Evolutionary conservation across 2,329 filamentous ascomycete species (phyloP), one percentile per base, ranked within the genome.

Genomic region (Penicillium brevicompactum): DNA sequence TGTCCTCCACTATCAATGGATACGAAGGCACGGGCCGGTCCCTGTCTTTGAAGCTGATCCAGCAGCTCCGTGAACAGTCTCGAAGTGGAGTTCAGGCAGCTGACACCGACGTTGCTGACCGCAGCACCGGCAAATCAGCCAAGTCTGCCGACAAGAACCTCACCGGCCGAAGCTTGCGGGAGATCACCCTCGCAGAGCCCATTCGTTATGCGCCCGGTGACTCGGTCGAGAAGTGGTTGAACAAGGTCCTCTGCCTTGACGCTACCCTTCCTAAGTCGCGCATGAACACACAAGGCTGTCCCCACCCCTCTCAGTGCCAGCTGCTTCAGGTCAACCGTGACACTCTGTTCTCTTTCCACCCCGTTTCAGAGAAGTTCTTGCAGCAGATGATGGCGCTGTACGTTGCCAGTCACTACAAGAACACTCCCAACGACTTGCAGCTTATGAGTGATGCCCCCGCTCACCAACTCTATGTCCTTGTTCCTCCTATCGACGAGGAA

Each of bases 301-400:
- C 94, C 3, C 92, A 97, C 73, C 94, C 93, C 0, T 88, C 87
- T 8, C 86, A 94, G 72, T 99, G 94, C 74, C 88, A 99, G 75
- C 85, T 99, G 52, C 84, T 97, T 54, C 88, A 92, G 65, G 92
- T 99, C 67, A 99, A 97, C 77, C 89, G 94, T 53, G 94, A 99
- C 76, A 97, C 93, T 8, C 84, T 99, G 13, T 99, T 99, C 78
- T 97, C 93, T 11, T 99, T 95, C 80, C 94, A 99, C 68, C 91
- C 92, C 2, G 91, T 97, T 18, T 95, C 94, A 2, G 94, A 99
- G 73, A 94, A 92, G 70, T 97, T 99, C 77, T 78, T 99, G 52
- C 94, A 99, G 72, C 92, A 96, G 67, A 97, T 99, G 91, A 93
- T 99, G 76, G 92, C 92, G 1, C 84, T 99, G 2, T 99, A 97